Conservation (phyloP, 768 basidiomycete species). For the Guyanaporus albipodus region DNA sequence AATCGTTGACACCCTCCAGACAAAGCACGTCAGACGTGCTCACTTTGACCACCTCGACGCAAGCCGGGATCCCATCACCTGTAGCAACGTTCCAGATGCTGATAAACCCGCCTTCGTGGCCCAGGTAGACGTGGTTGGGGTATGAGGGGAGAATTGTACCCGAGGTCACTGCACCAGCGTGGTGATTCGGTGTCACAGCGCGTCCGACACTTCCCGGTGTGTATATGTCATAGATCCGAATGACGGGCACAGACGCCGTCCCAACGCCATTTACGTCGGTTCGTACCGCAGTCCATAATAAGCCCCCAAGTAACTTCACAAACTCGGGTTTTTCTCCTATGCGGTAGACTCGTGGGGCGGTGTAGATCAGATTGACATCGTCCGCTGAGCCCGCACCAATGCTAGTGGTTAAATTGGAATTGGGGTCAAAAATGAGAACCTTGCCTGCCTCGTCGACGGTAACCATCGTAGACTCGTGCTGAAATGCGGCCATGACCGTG, state of each 20-base stretch:
- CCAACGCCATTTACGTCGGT: slow-evolving; percentile 43
- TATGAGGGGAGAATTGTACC: slow-evolving; percentile 71
- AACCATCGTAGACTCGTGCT: slow-evolving; percentile 68
- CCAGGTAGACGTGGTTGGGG: slow-evolving; percentile 70
- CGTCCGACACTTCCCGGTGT: slow-evolving; percentile 52
- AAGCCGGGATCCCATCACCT: slow-evolving; percentile 55
- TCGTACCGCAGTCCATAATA: slow-evolving; percentile 79
- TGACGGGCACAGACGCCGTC: slow-evolving; percentile 55
- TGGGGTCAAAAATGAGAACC: slow-evolving; percentile 64
- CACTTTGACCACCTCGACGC: slow-evolving; percentile 75
- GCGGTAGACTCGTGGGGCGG: slow-evolving; percentile 56
- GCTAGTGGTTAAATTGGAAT: slow-evolving; percentile 16
- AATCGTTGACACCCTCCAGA: slow-evolving; percentile 77
- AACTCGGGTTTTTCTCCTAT: slow-evolving; percentile 83
- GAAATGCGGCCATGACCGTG: slow-evolving; percentile 68
- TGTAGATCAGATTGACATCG: slow-evolving; percentile 45
- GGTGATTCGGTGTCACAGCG: slow-evolving; percentile 58
- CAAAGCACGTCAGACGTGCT: slow-evolving; percentile 77
- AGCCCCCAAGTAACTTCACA: slow-evolving; percentile 64
- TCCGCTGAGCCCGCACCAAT: slow-evolving; percentile 25
- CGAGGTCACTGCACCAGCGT: slow-evolving; percentile 78
- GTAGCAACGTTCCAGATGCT: slow-evolving; percentile 70
- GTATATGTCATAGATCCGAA: slow-evolving; percentile 79
- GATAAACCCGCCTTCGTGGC: slow-evolving; percentile 88
- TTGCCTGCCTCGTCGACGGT: slow-evolving; percentile 87